A percentile compares a stretch with the other conserved stretches of the same genome.
Evolutionary conservation across 177 flowering plant genomes (phyloP).

Genomic region (Vitis hybrid): DNA sequence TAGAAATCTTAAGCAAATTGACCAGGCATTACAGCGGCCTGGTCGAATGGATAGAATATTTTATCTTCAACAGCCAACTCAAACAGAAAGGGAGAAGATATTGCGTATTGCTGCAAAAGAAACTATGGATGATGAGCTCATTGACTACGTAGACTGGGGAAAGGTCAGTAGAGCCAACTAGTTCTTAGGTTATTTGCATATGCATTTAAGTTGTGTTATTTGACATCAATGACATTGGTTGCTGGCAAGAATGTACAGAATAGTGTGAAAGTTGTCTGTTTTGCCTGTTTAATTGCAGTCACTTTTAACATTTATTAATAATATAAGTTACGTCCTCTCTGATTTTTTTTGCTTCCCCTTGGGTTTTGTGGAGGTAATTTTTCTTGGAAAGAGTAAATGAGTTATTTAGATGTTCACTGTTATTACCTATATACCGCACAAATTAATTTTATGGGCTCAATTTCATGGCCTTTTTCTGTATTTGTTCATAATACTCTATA

Average conservation of each 20-base stretch:
- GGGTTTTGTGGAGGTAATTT: background rate
- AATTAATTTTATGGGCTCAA: background rate
- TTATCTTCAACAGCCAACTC: constrained; percentile 83
- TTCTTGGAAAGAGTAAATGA: too few species aligned
- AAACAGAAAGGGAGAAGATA: constrained; percentile 82
- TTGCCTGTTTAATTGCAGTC: background rate
- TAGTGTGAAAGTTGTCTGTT: too few species aligned
- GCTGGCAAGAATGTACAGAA: background rate
- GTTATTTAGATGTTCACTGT: background rate
- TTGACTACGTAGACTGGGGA: constrained; percentile 85
- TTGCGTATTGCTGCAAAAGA: constrained; percentile 70
- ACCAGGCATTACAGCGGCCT: constrained; percentile 83
- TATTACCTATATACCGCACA: background rate
- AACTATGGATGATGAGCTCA: constrained; percentile 81
- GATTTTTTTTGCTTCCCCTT: background rate
- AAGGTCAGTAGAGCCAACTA: constrained; percentile 44
- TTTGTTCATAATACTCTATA: too few species aligned
- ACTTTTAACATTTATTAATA: background rate
- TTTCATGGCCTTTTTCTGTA: too few species aligned
- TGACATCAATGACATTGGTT: background rate
- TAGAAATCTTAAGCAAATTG: constrained; percentile 78
- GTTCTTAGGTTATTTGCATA: background rate
- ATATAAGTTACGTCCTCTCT: background rate
- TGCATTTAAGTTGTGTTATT: background rate
- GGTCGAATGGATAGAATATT: constrained; percentile 98